phyloP scores from a whole-genome alignment of 1,139 yeast species.

The Entelexis sorbosivorans region DNA sequence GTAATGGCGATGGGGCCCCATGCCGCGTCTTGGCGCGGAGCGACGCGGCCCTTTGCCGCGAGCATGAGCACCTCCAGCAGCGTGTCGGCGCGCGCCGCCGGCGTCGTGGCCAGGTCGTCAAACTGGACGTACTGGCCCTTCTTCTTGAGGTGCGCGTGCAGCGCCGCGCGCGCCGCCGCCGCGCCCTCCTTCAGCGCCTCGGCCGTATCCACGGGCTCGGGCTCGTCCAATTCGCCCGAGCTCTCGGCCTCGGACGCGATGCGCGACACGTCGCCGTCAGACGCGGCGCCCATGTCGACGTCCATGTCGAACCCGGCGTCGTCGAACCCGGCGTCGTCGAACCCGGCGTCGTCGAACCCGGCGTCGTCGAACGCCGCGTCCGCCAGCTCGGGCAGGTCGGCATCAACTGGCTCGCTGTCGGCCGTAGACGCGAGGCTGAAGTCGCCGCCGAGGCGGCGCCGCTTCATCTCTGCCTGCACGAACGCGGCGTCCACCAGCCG shows the following conservation, averaged over 20 bases:
- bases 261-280: background rate
- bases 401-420: background rate
- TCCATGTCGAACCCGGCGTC: background rate
- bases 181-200: constrained; percentile 17
- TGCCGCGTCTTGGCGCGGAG: constrained; percentile 11
- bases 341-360: background rate
- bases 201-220: constrained; percentile 25
- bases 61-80: constrained; percentile 17
- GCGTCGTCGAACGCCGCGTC: too few relatives aligned
- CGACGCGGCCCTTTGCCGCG: constrained; percentile 18
- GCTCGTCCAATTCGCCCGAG: constrained; percentile 21
- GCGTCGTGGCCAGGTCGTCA: constrained; percentile 11
- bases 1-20: constrained; percentile 15
- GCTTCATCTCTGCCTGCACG: constrained; percentile 25
- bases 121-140: constrained; percentile 9
- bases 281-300: background rate
- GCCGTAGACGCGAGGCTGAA: background rate
- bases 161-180: constrained; percentile 6
- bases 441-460: constrained; percentile 20
- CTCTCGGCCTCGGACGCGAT: background rate
- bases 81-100: constrained; percentile 15
- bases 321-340: background rate
- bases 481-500: constrained; percentile 24
- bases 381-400: background rate
- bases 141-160: constrained; percentile 3